Base-by-base conservation (phyloP, 257 asterid genomes). In the Buddleja alternifolia region DNA sequence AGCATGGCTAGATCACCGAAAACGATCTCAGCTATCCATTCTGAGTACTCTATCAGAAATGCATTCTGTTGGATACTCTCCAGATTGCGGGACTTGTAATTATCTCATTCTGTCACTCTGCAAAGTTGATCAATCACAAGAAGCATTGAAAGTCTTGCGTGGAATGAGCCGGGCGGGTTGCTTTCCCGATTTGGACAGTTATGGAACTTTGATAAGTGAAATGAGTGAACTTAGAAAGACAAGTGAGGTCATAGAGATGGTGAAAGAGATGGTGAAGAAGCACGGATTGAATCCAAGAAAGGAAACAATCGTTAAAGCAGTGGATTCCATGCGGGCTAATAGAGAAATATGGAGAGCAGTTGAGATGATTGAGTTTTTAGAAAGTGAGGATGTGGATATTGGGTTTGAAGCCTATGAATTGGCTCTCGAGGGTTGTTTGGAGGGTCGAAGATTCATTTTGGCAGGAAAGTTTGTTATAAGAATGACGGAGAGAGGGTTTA, bases 361-460 rank as follows among this genome's bases (percentile, higher is more conserved):
- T 62, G 92, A 87, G 78, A 72, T 87, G 84, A 60, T 93, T 12
- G 90, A 82, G 87, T 63, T 81, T 45, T 65, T 93, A 67, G 90
- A 83, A 69, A 70, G 67, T 4, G 73, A 73, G 36, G 85, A 77
- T 15, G 87, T 87, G 20, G 48, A 32, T 39, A 75, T 90, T 20
- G 92, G 88, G 41, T 93, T 89, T 65, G 90, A 86, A 78, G 87
- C 85, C 21, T 85, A 85, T 42, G 93, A 93, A 36, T 16, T 48
- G 76, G 92, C 71, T 14, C 86, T 93, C 29, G 89, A 88, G 75
- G 90, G 94, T 11, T 90, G 92, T 73, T 78, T 90, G 77, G 94
- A 93, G 75, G 77, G 47, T 39, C 73, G 63, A 1, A 44, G 61
- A 51, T 72, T 74, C 16, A 71, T 77, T 25, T 73, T 79, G 77